Conservation (phyloP, 2,329 filamentous ascomycete genomes). For the Nigrograna mackinnonii region DNA sequence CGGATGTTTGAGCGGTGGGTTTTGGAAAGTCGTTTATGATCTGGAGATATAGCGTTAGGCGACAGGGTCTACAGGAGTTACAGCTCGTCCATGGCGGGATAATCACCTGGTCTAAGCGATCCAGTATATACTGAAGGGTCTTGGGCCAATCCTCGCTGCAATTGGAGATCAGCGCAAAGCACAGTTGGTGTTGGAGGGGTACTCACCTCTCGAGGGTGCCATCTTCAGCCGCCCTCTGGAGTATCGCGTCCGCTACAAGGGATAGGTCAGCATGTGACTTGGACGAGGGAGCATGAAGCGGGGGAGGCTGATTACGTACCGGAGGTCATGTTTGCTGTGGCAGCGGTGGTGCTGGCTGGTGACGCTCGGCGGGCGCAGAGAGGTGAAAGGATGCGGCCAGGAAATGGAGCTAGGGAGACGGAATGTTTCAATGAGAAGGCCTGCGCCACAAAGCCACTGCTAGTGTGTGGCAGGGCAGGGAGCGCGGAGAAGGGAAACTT, state of each 20-base stretch:
- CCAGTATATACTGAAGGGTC: constrained; percentile 67
- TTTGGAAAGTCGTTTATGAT: constrained; percentile 79
- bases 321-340: constrained; percentile 21
- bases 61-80: constrained; percentile 3
- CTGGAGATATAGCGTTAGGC: constrained; percentile 56
- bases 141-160: constrained; percentile 70
- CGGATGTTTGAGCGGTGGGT: constrained; percentile 57
- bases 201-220: constrained; percentile 63
- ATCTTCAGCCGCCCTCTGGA: constrained; percentile 60
- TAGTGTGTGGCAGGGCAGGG: neutral
- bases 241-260: constrained; percentile 50
- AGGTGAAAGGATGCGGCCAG: constrained; percentile 1
- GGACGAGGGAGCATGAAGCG: neutral
- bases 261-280: constrained; percentile 19
- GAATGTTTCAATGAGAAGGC: neutral
- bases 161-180: constrained; percentile 29
- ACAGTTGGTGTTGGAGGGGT: constrained; percentile 9
- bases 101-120: constrained; percentile 68
- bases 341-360: constrained; percentile 2
- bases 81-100: constrained; percentile 1
- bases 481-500: too few relatives aligned
- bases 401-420: neutral
- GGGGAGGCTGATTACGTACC: constrained; percentile 7
- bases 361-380: neutral
- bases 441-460: constrained; percentile 1